Conservation (phyloP, 129 eudicot genomes). For the Dittrichia graveolens region DNA sequence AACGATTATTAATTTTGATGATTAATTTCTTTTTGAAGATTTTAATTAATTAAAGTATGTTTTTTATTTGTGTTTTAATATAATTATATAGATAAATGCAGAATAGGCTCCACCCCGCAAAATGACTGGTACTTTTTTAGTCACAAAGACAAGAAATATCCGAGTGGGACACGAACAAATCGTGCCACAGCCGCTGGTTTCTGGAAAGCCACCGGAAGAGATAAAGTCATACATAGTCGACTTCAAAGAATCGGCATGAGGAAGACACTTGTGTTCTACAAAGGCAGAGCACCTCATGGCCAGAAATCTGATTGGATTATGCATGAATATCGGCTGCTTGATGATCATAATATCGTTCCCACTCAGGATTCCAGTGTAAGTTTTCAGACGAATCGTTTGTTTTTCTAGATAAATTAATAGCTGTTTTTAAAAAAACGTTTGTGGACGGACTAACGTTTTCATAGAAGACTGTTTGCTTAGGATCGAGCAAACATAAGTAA, state of each 20-base stretch:
- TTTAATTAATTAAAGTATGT: neutral
- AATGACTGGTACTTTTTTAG: constrained; percentile 90
- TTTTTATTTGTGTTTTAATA: constrained; percentile 5
- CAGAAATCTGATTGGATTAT: constrained; percentile 86
- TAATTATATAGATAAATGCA: constrained; percentile 78
- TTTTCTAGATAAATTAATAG: no score
- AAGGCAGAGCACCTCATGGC: constrained; percentile 91
- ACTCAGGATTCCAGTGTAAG: constrained; percentile 39
- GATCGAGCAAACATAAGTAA: no score
- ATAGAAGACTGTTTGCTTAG: no score
- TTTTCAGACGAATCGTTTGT: no score
- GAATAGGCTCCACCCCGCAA: constrained; percentile 70
- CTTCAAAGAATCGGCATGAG: constrained; percentile 73
- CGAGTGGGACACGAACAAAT: constrained; percentile 82
- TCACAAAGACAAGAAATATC: constrained; percentile 90
- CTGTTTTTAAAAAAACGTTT: no score
- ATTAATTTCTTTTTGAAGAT: neutral
- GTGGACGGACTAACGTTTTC: no score
- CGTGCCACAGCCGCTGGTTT: constrained; percentile 84
- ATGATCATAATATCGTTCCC: constrained; percentile 33
- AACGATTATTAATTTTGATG: no score
- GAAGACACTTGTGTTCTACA: constrained; percentile 80
- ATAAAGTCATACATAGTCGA: constrained; percentile 67
- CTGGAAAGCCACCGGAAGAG: constrained; percentile 94
- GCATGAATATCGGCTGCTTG: constrained; percentile 84